Conservation (phyloP, 2,329 filamentous ascomycete species). For the Huntiella abstrusa region DNA sequence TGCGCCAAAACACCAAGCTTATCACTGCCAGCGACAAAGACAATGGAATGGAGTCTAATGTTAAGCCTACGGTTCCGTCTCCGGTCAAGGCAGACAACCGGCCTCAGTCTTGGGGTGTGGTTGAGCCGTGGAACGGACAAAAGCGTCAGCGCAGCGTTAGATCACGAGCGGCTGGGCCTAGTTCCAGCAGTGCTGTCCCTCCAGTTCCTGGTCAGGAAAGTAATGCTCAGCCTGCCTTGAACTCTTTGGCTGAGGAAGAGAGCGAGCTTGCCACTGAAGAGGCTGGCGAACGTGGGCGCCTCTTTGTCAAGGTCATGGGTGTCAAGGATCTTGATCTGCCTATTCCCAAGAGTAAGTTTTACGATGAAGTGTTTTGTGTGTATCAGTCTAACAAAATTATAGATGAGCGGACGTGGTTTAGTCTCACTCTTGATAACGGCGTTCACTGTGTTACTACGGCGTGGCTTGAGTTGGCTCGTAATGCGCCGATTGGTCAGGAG, state of each 20-base stretch:
- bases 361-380: slow-evolving; percentile 11
- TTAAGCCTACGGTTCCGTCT: slow-evolving; percentile 42
- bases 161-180: slow-evolving; percentile 21
- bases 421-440: slow-evolving; percentile 92
- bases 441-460: slow-evolving; percentile 94
- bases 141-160: slow-evolving; percentile 50
- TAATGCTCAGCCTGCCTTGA: slow-evolving; percentile 43
- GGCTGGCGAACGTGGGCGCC: slow-evolving; percentile 65
- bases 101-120: slow-evolving; percentile 71
- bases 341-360: slow-evolving; percentile 63
- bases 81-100: slow-evolving; percentile 52
- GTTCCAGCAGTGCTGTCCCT: slow-evolving; percentile 42
- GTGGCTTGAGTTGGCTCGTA: slow-evolving; percentile 81
- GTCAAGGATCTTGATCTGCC: slow-evolving; percentile 91
- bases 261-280: slow-evolving; percentile 47
- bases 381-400: neutral
- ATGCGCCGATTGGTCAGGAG: slow-evolving; percentile 89
- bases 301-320: slow-evolving; percentile 97
- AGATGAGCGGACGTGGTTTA: slow-evolving; percentile 88
- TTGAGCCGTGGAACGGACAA: slow-evolving; percentile 79
- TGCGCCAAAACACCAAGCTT: slow-evolving; percentile 96
- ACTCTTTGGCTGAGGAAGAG: slow-evolving; percentile 52
- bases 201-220: slow-evolving; percentile 79
- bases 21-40: slow-evolving; percentile 77
- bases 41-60: slow-evolving; percentile 27